phyloP scores from a whole-genome alignment of 768 basidiomycete species.

The Trametes sanguinea region DNA sequence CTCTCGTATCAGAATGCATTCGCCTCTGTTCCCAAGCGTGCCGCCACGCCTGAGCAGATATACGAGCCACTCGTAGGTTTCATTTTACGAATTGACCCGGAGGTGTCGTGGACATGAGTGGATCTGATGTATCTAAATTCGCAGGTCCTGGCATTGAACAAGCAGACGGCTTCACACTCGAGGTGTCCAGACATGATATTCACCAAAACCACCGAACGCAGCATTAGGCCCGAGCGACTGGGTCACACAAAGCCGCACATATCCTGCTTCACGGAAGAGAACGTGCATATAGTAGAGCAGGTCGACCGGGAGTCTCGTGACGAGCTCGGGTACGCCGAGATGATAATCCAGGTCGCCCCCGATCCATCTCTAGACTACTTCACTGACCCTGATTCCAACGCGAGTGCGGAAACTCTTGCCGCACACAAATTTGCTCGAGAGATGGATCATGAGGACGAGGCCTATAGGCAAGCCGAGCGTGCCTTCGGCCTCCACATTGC shows the following conservation, averaged over 20 bases:
- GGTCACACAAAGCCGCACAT: slow-evolving; percentile 8
- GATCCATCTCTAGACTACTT: slow-evolving; percentile 10
- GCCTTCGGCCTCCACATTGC: background rate
- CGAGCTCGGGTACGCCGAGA: slow-evolving; percentile 12
- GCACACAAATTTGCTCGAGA: slow-evolving; percentile 1
- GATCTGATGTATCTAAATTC: slow-evolving; percentile 19
- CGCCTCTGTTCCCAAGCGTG: background rate
- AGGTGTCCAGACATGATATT: slow-evolving; percentile 13
- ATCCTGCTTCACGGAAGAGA: slow-evolving; percentile 6
- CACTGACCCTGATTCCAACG: background rate
- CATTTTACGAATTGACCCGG: too few relatives aligned
- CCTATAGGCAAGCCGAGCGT: background rate
- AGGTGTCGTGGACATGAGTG: too few relatives aligned
- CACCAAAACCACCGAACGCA: background rate
- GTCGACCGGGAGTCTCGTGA: background rate
- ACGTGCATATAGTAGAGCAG: background rate
- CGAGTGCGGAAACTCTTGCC: background rate
- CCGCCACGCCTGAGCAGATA: too few relatives aligned
- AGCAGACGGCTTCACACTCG: background rate
- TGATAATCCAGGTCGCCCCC: slow-evolving; percentile 15
- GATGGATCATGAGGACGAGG: background rate
- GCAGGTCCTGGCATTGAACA: background rate
- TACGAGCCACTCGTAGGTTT: too few relatives aligned
- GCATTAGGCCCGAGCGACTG: background rate
- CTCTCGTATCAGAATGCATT: background rate